phyloP scores from a whole-genome alignment of 2,329 filamentous ascomycete species.

The Metarhizium guizhouense region DNA sequence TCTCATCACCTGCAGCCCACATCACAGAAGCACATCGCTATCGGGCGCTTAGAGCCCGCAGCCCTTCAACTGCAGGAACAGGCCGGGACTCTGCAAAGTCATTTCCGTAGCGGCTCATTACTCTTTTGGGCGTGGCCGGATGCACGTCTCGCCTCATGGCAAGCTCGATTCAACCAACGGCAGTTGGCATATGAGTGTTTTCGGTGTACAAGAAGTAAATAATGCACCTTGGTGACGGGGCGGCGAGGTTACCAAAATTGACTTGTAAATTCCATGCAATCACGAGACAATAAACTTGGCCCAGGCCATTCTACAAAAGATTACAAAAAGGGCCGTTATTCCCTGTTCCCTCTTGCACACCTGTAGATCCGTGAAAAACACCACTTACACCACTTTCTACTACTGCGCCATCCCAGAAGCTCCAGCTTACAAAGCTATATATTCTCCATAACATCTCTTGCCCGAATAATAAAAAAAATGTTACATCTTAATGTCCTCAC shows the following conservation, averaged over 20 bases:
- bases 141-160: neutral
- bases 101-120: slow-evolving; percentile 1
- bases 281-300: too few species aligned
- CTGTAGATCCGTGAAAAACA: neutral
- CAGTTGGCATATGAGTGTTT: neutral
- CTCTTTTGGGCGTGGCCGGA: slow-evolving; percentile 1
- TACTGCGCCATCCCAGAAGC: too few species aligned
- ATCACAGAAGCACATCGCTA: slow-evolving; percentile 3
- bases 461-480: neutral
- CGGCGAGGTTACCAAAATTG: neutral
- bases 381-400: neutral
- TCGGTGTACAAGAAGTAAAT: neutral
- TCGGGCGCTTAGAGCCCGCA: slow-evolving; percentile 3
- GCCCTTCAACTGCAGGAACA: neutral
- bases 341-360: neutral
- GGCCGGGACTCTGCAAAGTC: neutral
- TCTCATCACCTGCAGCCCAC: slow-evolving; percentile 5
- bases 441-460: too few species aligned
- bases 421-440: too few species aligned
- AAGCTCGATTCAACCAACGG: slow-evolving; percentile 2
- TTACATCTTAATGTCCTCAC: slow-evolving; percentile 7
- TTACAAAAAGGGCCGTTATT: neutral
- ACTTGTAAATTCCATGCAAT: neutral
- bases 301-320: neutral
- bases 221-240: neutral